These are phyloP conservation scores for Exophiala sideris DNA, from an alignment of 2,329 filamentous ascomycete genomes.

Conservation along the genomic window DNA sequence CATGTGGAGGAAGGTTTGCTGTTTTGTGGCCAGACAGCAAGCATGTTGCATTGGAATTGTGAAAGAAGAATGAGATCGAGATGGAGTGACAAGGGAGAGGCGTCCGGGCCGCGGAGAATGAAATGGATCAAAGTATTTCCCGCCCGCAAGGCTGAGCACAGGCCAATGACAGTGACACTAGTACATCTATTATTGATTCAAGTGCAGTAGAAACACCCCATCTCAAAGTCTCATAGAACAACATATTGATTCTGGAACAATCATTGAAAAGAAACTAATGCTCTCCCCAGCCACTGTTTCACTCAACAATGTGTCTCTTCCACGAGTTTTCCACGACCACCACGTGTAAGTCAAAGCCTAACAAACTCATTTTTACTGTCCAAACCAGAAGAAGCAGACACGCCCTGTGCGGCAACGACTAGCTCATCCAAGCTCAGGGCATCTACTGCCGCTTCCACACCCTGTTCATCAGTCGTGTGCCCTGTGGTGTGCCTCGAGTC, in stretches of 20 bases:
- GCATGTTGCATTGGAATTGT: neutral
- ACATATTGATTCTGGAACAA: neutral
- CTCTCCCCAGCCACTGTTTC: too few relatives aligned
- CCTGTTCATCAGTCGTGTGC: neutral
- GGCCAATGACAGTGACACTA: constrained; percentile 1
- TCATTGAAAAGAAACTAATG: neutral
- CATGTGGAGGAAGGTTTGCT: too few relatives aligned
- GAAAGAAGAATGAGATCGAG: neutral
- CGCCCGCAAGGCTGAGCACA: constrained; percentile 1
- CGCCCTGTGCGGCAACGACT: neutral
- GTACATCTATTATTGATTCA: neutral
- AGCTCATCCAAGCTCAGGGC: constrained; percentile 3
- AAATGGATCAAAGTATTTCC: neutral
- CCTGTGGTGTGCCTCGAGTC: too few relatives aligned
- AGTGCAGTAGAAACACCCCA: neutral
- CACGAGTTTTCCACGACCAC: too few relatives aligned
- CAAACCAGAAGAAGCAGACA: neutral
- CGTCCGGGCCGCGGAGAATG: neutral
- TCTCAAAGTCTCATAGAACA: neutral
- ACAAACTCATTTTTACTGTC: neutral
- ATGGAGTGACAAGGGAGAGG: neutral
- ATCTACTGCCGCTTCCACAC: neutral
- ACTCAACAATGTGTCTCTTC: too few relatives aligned
- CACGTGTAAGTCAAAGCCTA: too few relatives aligned
- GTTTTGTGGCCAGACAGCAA: neutral